Base-by-base conservation (phyloP, 2,329 filamentous ascomycete genomes). In the Dothistroma pini region DNA sequence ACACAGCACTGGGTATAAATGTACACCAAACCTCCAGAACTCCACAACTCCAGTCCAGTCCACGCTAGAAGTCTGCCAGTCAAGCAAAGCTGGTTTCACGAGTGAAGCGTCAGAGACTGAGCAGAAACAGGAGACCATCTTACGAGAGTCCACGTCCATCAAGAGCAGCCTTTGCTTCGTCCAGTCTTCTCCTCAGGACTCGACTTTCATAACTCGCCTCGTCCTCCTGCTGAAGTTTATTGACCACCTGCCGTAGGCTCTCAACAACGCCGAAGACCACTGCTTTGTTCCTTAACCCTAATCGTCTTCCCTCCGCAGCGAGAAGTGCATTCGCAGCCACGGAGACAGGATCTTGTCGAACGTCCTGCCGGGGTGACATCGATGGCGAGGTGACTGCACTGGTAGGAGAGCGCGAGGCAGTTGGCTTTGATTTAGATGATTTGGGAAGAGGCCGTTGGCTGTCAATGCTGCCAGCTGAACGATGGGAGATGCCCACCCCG, bases 161-260 rank as follows among this genome's bases (percentile, higher is more conserved):
- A 32, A 96, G 79, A 3, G 90, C 83, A 56, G 84, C 82, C 62
- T 87, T 85, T 5, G 91, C 92, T 56, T 86, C 84, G 66, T 96
- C 90, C 55, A 96, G 81, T 66, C 89, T 82, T 64, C 89, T 80
- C 62, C 91, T 81, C 74, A 89, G 86, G 61, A 88, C 80, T 58
- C 86, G 81, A 54, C 82, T 83, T 67, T 90, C 84, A 63, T 84
- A 76, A 41, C 74, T 70, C 81, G 82, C 59, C 77, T 80, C 56
- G 72, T 78, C 63, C 54, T 71, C 75, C 19, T 66, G 61, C 69
- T 84, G 83, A 62, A 86, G 71, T 59, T 79, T 77, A 41, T 75
- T 73, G 58, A 82, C 83, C 5, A 85, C 81, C 62, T 80, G 76
- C 61, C 85, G 77, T 38, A 87, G 75, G 58, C 80, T 79, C 49